Evolutionary conservation across 2,329 filamentous ascomycete genomes (phyloP), one percentile per base, ranked within the genome.

Genomic region (Pseudohalonectria lignicola): DNA sequence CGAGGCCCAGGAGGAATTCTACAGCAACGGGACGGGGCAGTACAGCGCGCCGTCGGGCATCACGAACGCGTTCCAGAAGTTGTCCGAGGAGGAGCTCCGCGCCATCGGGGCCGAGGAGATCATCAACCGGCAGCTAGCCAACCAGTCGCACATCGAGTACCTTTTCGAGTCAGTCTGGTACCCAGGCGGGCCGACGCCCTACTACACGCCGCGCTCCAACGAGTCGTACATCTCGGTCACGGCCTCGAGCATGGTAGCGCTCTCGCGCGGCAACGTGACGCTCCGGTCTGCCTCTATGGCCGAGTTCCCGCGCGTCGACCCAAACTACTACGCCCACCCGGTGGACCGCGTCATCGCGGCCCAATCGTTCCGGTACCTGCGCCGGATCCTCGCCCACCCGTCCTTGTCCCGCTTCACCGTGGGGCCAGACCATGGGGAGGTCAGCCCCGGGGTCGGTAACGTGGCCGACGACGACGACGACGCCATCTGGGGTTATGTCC

Each of bases 341-440:
- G 41, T 52, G 16, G 57, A 60, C 36, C 47, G 56, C 11, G 49
- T 49, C 7, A 50, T 58, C 20, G 53, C 53, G 5, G 43, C 56
- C 34, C 46, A 53, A 8, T 54, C 51, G 12, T 55, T 59, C 47
- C 51, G 46, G 15, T 57, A 57, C 39, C 49, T 49, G 12, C 52
- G 57, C 25, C 48, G 45, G 39, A 53, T 53, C 36, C 39, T 53
- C 26, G 44, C 46, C 11, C 49, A 52, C 39, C 45, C 47, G 19
- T 44, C 43, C 15, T 44, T 53, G 33, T 44, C 49, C 10, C 40
- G 42, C 13, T 51, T 44, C 39, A 53, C 50, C 26, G 32, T 44
- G 13, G 50, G 50, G 4, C 43, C 49, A 0, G 34, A 50, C 42
- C 39, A 45, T 2, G 46, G 34, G 10, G 60, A 62, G 44, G 58